Base-by-base conservation (phyloP, 2,329 filamentous ascomycete species). In the Apiospora saccharicola region DNA sequence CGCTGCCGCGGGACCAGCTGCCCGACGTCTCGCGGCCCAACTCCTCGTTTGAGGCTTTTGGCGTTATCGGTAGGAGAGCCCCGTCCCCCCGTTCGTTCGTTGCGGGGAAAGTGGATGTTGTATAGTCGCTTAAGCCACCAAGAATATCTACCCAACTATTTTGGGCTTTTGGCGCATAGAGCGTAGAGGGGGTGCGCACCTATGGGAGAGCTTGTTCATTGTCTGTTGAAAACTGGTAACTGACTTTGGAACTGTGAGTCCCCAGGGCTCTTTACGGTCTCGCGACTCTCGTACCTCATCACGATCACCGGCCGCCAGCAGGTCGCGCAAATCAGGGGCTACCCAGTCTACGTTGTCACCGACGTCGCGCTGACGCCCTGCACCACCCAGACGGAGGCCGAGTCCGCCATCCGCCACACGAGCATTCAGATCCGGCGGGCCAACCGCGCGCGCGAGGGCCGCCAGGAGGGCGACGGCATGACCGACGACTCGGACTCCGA, bases 351-450 rank as follows among this genome's bases (percentile, higher is more conserved):
- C 81, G 91, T 94, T 51, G 90, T 98, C 73, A 96, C 93, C 61
- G 94, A 97, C 77, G 93, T 98, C 44, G 92, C 94, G 8, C 85
- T 98, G n/a, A 97, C 97, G 7, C 96, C 96, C 0, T 91, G 96
- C 70, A 90, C 91, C 2, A 96, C 93, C 7, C 92, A 92, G 77
- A 81, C 83, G 53, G 94, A 97, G 61, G 95, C 96, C 5, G 87
- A 90, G 74, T 88, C 89, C 41, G 92, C 94, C 12, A 92, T 98
- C 72, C 82, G 84, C 3, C 88, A 89, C 71, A 93, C 93, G 0
- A 82, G 85, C 1, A 76, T 76, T 10, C 82, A 85, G 26, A 77
- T 89, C 24, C 81, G 81, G 49, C 80, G 81, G 19, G 79, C 79
- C 14, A 53, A 47, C 70, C 24, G 51, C 26, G 64, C 37, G 16